These are phyloP conservation scores for Aspergillaceae sp. DNA, from an alignment of 2,329 filamentous ascomycete species.

Conservation along the genomic window DNA sequence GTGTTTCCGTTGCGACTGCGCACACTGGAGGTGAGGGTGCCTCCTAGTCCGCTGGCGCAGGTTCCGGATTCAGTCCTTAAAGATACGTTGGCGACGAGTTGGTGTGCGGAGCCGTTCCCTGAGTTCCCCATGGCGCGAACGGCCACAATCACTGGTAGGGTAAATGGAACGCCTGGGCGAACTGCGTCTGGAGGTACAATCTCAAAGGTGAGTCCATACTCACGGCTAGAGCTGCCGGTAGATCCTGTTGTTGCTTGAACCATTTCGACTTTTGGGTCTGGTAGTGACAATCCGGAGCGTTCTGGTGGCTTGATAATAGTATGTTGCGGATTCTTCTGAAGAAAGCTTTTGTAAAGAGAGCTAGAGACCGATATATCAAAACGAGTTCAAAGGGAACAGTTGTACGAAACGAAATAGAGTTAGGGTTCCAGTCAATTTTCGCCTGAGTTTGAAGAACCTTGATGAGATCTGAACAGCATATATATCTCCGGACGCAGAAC, in stretches of 20 bases:
- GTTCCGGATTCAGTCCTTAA: conserved; percentile 20
- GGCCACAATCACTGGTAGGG: conserved; percentile 23
- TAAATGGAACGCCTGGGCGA: conserved; percentile 19
- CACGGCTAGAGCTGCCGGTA: conserved; percentile 13
- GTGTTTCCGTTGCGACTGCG: conserved; percentile 22
- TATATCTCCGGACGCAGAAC: not conserved
- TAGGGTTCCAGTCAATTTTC: too few relatives aligned
- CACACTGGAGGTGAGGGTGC: conserved; percentile 24
- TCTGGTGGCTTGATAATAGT: too few relatives aligned
- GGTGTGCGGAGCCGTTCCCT: conserved; percentile 13
- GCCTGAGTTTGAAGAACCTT: not conserved
- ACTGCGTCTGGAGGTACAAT: conserved; percentile 18
- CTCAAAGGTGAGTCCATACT: conserved; percentile 24
- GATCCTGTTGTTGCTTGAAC: conserved; percentile 6
- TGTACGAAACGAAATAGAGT: too few relatives aligned
- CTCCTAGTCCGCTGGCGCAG: conserved; percentile 14
- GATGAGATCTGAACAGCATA: not conserved
- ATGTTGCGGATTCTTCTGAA: too few relatives aligned
- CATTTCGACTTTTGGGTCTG: conserved; percentile 4
- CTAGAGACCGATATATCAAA: too few relatives aligned
- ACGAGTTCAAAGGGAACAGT: too few relatives aligned
- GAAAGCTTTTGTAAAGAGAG: too few relatives aligned
- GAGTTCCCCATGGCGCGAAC: conserved; percentile 21
- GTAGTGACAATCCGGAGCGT: too few relatives aligned
- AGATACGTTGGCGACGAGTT: conserved; percentile 20